Conservation (phyloP, 306 rosid species). For the Prunus padus region DNA sequence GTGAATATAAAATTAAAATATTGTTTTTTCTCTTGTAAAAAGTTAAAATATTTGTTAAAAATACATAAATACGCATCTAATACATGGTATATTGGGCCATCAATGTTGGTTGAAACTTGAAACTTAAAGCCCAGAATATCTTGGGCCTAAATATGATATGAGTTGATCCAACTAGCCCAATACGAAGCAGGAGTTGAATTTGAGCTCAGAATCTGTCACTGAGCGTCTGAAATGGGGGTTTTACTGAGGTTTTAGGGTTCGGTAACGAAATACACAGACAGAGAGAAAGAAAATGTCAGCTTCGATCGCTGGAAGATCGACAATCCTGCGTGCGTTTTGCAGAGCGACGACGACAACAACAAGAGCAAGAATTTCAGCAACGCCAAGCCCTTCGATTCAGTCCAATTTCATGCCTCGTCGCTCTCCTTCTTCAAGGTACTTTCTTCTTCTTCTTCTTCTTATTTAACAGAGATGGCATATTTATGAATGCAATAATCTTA, state of each 20-base stretch:
- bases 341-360: constrained; percentile 17
- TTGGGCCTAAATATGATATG: not conserved
- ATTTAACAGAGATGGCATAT: not conserved
- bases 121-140: not conserved
- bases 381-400: constrained; percentile 21
- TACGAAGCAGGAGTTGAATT: not conserved
- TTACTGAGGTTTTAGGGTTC: constrained; percentile 39
- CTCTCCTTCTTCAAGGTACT: constrained; percentile 28
- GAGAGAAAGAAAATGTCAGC: constrained; percentile 30
- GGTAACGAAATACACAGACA: not conserved
- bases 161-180: not conserved
- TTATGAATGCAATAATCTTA: not conserved
- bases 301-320: constrained; percentile 37
- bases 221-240: not conserved
- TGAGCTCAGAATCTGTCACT: not conserved
- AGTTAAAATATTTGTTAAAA: too few relatives aligned
- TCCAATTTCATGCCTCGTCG: constrained; percentile 25
- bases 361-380: constrained; percentile 2
- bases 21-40: too few relatives aligned
- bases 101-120: not conserved
- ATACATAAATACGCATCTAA: too few relatives aligned
- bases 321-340: constrained; percentile 21
- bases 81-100: too few relatives aligned
- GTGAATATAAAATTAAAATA: too few relatives aligned
- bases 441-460: constrained; percentile 6